Evolutionary conservation across 2,329 filamentous ascomycete species (phyloP).

Genomic region (Alternaria gansuensis): DNA sequence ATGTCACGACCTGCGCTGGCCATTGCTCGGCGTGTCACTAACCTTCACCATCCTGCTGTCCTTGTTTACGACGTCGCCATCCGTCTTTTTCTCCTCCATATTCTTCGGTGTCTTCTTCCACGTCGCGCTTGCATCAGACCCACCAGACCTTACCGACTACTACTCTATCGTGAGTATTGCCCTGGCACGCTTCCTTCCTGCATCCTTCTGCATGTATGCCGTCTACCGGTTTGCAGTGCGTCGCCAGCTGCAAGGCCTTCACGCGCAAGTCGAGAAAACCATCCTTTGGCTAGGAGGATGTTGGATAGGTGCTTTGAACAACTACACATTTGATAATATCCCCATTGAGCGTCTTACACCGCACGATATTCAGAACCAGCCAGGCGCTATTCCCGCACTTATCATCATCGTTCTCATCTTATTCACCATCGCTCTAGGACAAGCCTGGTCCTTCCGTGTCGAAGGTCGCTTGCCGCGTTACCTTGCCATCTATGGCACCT

Average conservation of each 20-base stretch:
- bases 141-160: constrained; percentile 73
- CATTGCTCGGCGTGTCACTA: constrained; percentile 80
- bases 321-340: constrained; percentile 94
- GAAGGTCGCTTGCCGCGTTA: constrained; percentile 83
- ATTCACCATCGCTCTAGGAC: constrained; percentile 71
- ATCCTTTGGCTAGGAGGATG: constrained; percentile 88
- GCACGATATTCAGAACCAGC: constrained; percentile 87
- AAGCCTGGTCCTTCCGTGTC: constrained; percentile 85
- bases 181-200: constrained; percentile 83
- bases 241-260: constrained; percentile 74
- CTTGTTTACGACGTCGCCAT: constrained; percentile 80
- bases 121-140: constrained; percentile 87
- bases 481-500: constrained; percentile 77
- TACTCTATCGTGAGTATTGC: constrained; percentile 78
- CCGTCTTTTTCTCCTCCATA: constrained; percentile 82
- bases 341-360: constrained; percentile 91
- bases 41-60: constrained; percentile 80
- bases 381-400: constrained; percentile 84
- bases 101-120: constrained; percentile 89
- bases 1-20: constrained; percentile 83
- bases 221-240: constrained; percentile 84
- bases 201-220: constrained; percentile 85
- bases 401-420: constrained; percentile 79
- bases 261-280: constrained; percentile 88
- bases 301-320: constrained; percentile 91